Evolutionary conservation across 2,329 filamentous ascomycete genomes (phyloP), one percentile per base, ranked within the genome.

Genomic region (Knoxdaviesia proteae): DNA sequence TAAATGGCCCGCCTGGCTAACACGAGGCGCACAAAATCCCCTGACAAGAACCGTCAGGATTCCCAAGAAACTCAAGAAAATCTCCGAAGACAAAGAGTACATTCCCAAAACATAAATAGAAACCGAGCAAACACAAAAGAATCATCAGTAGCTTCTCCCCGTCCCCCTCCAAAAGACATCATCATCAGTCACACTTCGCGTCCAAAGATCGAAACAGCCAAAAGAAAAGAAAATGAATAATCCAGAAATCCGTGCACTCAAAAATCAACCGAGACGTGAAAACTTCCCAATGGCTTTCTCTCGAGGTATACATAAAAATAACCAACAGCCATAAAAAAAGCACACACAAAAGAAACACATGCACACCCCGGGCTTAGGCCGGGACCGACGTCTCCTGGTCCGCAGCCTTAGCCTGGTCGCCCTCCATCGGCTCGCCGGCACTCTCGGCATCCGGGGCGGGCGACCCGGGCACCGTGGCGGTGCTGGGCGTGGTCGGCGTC

Each of bases 211-310:
- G 43, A 34, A 38, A 46, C 40, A 36, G 38, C 36, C 38, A 40
- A 40, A 41, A 46, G 42, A 43, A 45, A 43, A 37, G 41, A 46
- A 32, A 40, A 40, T 43, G 11, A 40, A 40, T 42, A 34, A 44
- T 32, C 20, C 30, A 38, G 30, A 35, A n/a, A 34, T 44, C 39
- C 36, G 40, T 30, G 33, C 20, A 20, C 20, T 2, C 20, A 20
- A 20, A 20, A 20, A 20, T 20, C 20, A 20, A 20, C 20, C 20
- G 20, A 20, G 20, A 20, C 3, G 20, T 20, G 20, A 20, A 20
- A 20, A 20, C 20, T 20, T 20, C 20, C 20, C 20, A 20, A 20
- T 20, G 20, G 20, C 20, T 20, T 20, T 20, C 20, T 20, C 20
- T 36, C 34, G 11, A 36, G 34, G 9, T 36, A 11, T 36, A 36